Evolutionary conservation across 371 early-diverging fungal species (phyloP).

Genomic region (Rhizomucor pusillus): DNA sequence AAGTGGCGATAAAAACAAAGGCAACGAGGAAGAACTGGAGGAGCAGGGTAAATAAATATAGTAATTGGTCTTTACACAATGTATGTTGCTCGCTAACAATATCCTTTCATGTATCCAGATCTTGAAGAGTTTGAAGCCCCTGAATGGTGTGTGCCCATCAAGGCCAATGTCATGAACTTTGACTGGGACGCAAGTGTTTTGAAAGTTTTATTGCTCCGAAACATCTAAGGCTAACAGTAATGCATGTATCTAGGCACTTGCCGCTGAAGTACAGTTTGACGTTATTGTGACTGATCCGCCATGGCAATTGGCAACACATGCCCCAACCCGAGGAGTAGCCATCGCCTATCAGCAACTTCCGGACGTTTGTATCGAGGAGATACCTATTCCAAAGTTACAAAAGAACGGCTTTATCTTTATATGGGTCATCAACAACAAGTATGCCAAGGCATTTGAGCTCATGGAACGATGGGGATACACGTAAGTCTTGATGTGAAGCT

Average conservation of each 20-base stretch:
- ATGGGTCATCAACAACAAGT: slow-evolving; percentile 97
- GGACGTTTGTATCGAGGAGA: slow-evolving; percentile 86
- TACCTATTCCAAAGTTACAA: slow-evolving; percentile 84
- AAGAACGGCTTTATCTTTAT: slow-evolving; percentile 89
- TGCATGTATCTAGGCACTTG: slow-evolving; percentile 56
- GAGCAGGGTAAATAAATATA: slow-evolving; percentile 21
- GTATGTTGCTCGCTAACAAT: slow-evolving; percentile 5
- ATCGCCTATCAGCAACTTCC: slow-evolving; percentile 94
- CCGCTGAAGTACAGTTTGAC: slow-evolving; percentile 83
- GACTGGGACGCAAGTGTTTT: slow-evolving; percentile 77
- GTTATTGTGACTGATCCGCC: slow-evolving; percentile 94
- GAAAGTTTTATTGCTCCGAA: not conserved
- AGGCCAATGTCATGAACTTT: slow-evolving; percentile 91
- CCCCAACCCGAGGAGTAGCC: slow-evolving; percentile 92
- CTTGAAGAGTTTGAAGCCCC: slow-evolving; percentile 90
- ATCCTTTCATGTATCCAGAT: slow-evolving; percentile 37
- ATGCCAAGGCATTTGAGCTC: slow-evolving; percentile 87
- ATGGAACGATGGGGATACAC: slow-evolving; percentile 94
- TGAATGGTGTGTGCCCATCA: slow-evolving; percentile 91
- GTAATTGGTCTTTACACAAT: not conserved
- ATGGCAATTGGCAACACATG: slow-evolving; percentile 95
- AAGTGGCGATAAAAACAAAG: slow-evolving; percentile 18
- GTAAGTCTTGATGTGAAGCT: slow-evolving; percentile 30
- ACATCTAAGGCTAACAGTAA: not conserved
- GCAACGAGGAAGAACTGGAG: slow-evolving; percentile 31